Conservation (phyloP, 2,329 filamentous ascomycete genomes). For the Colletotrichum chrysophilum region DNA sequence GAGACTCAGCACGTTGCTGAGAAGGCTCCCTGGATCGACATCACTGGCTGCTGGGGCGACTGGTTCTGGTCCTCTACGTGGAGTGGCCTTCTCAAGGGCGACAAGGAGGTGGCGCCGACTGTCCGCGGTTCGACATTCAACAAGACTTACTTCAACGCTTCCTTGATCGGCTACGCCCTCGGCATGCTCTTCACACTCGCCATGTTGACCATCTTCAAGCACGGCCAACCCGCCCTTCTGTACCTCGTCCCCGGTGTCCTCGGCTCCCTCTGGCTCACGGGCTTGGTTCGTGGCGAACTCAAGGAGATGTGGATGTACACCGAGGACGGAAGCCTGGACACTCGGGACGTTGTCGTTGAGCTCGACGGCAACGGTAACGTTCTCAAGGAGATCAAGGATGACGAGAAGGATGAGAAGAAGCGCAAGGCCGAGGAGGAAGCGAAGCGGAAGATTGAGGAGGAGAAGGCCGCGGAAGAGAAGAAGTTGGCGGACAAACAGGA, state of each 20-base stretch:
- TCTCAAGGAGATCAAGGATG: slow-evolving; percentile 42
- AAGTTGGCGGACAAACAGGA: slow-evolving; percentile 12
- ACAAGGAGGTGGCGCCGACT: slow-evolving; percentile 30
- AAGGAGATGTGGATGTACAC: slow-evolving; percentile 81
- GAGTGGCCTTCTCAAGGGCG: slow-evolving; percentile 23
- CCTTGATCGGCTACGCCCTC: slow-evolving; percentile 75
- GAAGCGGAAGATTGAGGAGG: slow-evolving; percentile 11
- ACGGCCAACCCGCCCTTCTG: slow-evolving; percentile 87
- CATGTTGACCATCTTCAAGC: slow-evolving; percentile 78
- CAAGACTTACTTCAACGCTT: slow-evolving; percentile 86
- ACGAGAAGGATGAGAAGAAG: slow-evolving; percentile 41
- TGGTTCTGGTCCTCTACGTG: slow-evolving; percentile 72
- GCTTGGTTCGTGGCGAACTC: slow-evolving; percentile 72
- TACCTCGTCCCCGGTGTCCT: slow-evolving; percentile 92
- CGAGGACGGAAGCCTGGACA: slow-evolving; percentile 69
- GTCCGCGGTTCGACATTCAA: slow-evolving; percentile 63
- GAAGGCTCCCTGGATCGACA: slow-evolving; percentile 56
- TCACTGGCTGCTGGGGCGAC: slow-evolving; percentile 82
- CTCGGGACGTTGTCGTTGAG: slow-evolving; percentile 59
- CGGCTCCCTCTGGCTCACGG: slow-evolving; percentile 76
- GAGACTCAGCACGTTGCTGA: slow-evolving; percentile 43
- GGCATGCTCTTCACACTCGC: slow-evolving; percentile 80
- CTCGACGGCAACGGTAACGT: slow-evolving; percentile 54
- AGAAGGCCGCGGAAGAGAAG: neutral
- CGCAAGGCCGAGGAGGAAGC: slow-evolving; percentile 33